Conservation (phyloP, 2,329 filamentous ascomycete species). For the Fusarium subglutinans region DNA sequence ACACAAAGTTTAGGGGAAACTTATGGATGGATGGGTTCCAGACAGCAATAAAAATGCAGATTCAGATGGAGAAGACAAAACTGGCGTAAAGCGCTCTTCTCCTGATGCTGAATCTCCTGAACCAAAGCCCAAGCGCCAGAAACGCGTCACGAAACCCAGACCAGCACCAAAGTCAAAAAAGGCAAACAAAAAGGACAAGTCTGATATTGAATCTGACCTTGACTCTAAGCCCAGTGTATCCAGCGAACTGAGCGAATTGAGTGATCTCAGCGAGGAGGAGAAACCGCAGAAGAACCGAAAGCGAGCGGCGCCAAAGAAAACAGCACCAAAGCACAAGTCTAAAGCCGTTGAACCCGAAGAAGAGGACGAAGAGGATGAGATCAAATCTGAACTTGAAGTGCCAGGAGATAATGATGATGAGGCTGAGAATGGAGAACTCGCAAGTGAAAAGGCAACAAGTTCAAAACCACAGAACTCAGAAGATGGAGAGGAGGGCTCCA, state of each 20-base stretch:
- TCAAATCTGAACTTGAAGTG: constrained; percentile 26
- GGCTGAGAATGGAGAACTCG: neutral
- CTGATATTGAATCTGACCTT: constrained; percentile 26
- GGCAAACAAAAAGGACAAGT: constrained; percentile 31
- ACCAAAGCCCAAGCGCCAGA: constrained; percentile 54
- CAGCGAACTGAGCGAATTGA: constrained; percentile 36
- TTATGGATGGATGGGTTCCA: constrained; percentile 50
- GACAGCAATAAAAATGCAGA: constrained; percentile 39
- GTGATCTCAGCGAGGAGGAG: constrained; percentile 41
- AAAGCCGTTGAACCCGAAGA: constrained; percentile 42
- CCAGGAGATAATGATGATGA: constrained; percentile 1
- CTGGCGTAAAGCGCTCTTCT: constrained; percentile 47
- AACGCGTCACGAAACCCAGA: constrained; percentile 45
- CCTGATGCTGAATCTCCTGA: constrained; percentile 48
- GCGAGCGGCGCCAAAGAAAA: constrained; percentile 18
- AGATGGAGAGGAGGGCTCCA: constrained; percentile 3
- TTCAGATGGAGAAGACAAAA: constrained; percentile 40
- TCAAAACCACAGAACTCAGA: constrained; percentile 5
- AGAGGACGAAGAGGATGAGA: constrained; percentile 14
- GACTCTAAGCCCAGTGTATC: constrained; percentile 38
- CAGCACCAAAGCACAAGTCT: constrained; percentile 9
- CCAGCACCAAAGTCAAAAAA: constrained; percentile 45
- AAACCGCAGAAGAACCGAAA: constrained; percentile 34
- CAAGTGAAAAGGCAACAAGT: neutral
- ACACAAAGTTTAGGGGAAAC: constrained; percentile 44